Conservation (phyloP, 1,284 basidiomycete genomes). For the Sanghuangporus weigelae region DNA sequence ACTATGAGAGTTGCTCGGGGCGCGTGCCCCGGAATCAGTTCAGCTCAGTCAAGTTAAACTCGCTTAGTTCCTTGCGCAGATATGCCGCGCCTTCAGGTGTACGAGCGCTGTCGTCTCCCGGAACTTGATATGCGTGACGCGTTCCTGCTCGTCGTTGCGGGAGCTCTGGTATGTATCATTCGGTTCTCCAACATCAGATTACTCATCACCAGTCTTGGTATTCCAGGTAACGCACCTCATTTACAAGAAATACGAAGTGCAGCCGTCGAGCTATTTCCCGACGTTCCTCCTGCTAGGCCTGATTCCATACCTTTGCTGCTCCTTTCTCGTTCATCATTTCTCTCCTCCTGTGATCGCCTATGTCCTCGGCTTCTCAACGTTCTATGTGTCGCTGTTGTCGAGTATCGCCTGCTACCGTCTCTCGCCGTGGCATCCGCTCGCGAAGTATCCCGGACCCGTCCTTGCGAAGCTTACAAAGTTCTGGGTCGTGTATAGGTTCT, state of each 20-base stretch:
- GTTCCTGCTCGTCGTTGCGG: constrained; percentile 6
- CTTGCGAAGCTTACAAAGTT: constrained; percentile 21
- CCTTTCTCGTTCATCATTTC: constrained; percentile 8
- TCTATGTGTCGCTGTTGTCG: constrained; percentile 4
- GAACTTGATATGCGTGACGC: constrained; percentile 12
- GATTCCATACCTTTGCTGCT: constrained; percentile 4
- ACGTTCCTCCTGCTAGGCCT: constrained; percentile 3
- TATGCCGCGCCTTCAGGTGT: too few relatives aligned
- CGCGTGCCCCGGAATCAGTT: too few relatives aligned
- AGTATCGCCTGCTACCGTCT: constrained; percentile 21
- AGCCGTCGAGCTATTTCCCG: constrained; percentile 11
- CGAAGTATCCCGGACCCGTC: constrained; percentile 22
- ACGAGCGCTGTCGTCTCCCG: background rate
- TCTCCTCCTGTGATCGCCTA: background rate
- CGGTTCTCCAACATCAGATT: too few relatives aligned
- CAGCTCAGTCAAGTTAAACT: too few relatives aligned
- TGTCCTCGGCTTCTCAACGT: background rate
- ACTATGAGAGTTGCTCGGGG: too few relatives aligned
- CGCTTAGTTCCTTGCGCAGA: too few relatives aligned
- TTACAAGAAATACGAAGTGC: constrained; percentile 14
- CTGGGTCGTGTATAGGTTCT: constrained; percentile 16
- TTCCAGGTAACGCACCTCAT: constrained; percentile 5
- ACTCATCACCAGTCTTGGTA: background rate
- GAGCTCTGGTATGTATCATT: constrained; percentile 5
- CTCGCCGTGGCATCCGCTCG: constrained; percentile 24